Evolutionary conservation across 371 early-diverging fungal species (phyloP), one percentile per base, ranked within the genome.

Genomic region (Mucor ambiguus): DNA sequence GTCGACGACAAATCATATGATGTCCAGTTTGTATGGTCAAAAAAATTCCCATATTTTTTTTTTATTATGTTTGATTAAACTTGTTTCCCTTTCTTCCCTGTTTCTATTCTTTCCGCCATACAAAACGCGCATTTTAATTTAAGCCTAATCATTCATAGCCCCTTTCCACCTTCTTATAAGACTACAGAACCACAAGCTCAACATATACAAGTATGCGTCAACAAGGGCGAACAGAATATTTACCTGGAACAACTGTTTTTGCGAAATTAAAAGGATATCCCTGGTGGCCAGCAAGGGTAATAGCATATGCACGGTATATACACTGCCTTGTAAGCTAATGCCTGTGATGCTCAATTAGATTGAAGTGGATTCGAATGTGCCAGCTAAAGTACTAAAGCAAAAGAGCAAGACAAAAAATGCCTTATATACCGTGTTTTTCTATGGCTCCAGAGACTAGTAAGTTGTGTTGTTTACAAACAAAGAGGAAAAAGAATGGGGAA

Each of bases 271-370:
- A 89, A 72, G 90, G 90, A 14, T 92, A 87, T 69, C 92, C 92
- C 9, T 92, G 90, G 90, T 92, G 92, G 92, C 92, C 92, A 16
- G 88, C 88, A 54, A 83, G 85, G 72, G 92, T 90, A 86, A 60
- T 22, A 16, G 18, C 11, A 41, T 37, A 14, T 37, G 37, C 14
- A 2, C 14, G 37, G 5, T 2, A 35, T 7, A 35, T 5, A 18
- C 41, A 41, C 18, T 12, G 14, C 14, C 37, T 5, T 37, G 14
- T 37, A 37, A 33, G 33, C 35, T 62, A n/a, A 48, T 11, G 1
- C 24, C 5, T 48, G 33, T 33, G 33, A 3, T 49, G 8, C 48
- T 7, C 20, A 32, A 37, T 28, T 54, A 87, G 88, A 79, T 88
- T 75, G 87, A 87, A 71, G 79, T 75, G 57, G 88, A 89, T 24